These are phyloP conservation scores for Lippia alba DNA, from an alignment of 305 asterid species.

Conservation along the genomic window DNA sequence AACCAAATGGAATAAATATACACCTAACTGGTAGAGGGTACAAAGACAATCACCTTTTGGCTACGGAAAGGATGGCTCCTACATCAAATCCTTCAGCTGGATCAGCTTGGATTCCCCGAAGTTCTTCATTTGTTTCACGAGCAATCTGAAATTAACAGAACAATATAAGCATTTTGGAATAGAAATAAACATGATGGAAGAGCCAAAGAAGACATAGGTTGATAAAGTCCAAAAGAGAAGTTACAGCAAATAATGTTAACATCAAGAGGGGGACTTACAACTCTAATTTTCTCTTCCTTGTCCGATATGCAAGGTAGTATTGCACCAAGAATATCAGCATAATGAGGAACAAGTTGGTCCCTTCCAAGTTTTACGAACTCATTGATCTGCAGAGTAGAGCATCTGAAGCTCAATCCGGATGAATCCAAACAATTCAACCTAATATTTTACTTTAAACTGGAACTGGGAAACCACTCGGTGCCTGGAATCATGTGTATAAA, in stretches of 20 bases:
- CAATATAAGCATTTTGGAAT: slow-evolving; percentile 32
- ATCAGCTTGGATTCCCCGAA: slow-evolving; percentile 82
- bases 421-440: slow-evolving; percentile 32
- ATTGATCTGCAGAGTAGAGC: slow-evolving; percentile 63
- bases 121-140: slow-evolving; percentile 97
- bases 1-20: slow-evolving; percentile 25
- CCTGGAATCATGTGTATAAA: slow-evolving; percentile 22
- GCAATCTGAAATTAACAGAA: slow-evolving; percentile 69
- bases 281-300: slow-evolving; percentile 98
- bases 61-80: slow-evolving; percentile 83
- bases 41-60: slow-evolving; percentile 69
- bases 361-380: slow-evolving; percentile 99
- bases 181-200: slow-evolving; percentile 30
- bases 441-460: slow-evolving; percentile 24
- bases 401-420: slow-evolving; percentile 33
- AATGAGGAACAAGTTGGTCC: slow-evolving; percentile 95
- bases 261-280: slow-evolving; percentile 59
- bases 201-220: slow-evolving; percentile 23
- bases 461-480: slow-evolving; percentile 34
- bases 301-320: slow-evolving; percentile 98
- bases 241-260: slow-evolving; percentile 30
- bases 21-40: slow-evolving; percentile 24
- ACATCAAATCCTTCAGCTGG: slow-evolving; percentile 93
- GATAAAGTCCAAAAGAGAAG: slow-evolving; percentile 24
- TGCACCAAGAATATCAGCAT: slow-evolving; percentile 98